These are phyloP conservation scores for Boeremia exigua DNA, from an alignment of 2,329 filamentous ascomycete species.

Conservation along the genomic window DNA sequence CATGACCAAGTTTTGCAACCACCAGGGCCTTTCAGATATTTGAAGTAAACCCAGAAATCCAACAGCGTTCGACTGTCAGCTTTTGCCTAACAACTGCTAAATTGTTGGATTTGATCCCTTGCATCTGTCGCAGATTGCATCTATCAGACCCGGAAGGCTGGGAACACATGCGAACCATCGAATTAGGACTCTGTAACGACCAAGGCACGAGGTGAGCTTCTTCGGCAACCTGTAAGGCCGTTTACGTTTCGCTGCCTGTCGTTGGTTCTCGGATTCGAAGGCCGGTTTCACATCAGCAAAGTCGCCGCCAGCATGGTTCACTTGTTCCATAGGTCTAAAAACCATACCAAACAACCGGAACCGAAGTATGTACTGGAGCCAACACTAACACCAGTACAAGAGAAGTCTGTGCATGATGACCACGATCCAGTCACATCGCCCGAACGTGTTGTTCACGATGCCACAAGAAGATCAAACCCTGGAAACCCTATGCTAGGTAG, in stretches of 20 bases:
- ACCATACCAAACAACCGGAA: slow-evolving; percentile 13
- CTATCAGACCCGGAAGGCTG: neutral
- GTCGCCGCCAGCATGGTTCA: slow-evolving; percentile 10
- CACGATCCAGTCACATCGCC: slow-evolving; percentile 3
- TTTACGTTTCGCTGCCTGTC: neutral
- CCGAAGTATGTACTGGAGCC: slow-evolving; percentile 4
- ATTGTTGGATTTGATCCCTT: neutral
- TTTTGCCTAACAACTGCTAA: neutral
- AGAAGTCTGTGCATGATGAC: slow-evolving; percentile 2
- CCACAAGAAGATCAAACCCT: slow-evolving; percentile 2
- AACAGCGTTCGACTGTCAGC: neutral
- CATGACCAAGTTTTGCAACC: slow-evolving; percentile 15
- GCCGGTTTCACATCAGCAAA: neutral
- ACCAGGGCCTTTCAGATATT: neutral
- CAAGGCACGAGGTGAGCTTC: no score
- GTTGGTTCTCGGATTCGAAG: neutral
- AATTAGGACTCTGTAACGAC: neutral
- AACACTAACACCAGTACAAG: slow-evolving; percentile 4
- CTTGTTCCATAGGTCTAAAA: slow-evolving; percentile 11
- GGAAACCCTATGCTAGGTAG: slow-evolving; percentile 13
- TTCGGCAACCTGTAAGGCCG: neutral
- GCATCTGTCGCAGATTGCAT: slow-evolving; percentile 8
- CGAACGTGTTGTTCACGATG: slow-evolving; percentile 11
- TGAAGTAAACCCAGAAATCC: neutral
- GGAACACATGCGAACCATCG: neutral